Evolutionary conservation across 2,329 filamentous ascomycete genomes (phyloP), one percentile per base, ranked within the genome.

Genomic region (Beauveria asiatica): DNA sequence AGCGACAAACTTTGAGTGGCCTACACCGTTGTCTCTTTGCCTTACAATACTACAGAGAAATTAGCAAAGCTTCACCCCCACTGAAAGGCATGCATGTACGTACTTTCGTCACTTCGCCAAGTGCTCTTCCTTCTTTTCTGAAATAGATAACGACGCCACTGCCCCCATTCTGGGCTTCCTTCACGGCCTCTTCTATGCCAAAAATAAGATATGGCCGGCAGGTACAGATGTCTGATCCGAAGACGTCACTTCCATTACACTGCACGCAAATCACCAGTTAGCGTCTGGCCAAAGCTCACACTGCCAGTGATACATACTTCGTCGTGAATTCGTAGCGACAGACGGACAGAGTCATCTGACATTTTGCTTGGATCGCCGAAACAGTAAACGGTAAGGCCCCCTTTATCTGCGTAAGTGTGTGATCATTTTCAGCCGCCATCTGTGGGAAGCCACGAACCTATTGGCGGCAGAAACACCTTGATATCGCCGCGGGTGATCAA

Each of bases 111-210:
- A 99, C 94, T 74, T 99, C 94, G 57, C 94, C 94, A 7, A 97
- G 79, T 42, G 93, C 94, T 66, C 94, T 84, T 37, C 94, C 94
- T 78, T 99, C 94, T 73, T 99, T 99, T 66, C 94, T 86, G 83
- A 97, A 99, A 74, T 99, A 99, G 72, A 97, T 97, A 58, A 97
- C 94, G 23, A 97, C 91, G 60, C 93, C 93, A 67, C 88, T 93
- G 52, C 93, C 93, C 57, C 93, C 93, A 60, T 89, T 91, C 72
- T 97, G 94, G 11, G 94, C 94, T 75, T 97, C 92, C 70, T 95
- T 96, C 67, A 99, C 93, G 13, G 94, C 94, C 74, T 99, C 94
- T 70, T 96, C 92, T 63, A 99, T 95, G 63, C 94, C 94, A 71
- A 95, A 97, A 70, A 96, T 95, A 61, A 97, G 84, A 72, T 97